Evolutionary conservation across 2,329 filamentous ascomycete species (phyloP).

Genomic region (Lecanosticta acicola): DNA sequence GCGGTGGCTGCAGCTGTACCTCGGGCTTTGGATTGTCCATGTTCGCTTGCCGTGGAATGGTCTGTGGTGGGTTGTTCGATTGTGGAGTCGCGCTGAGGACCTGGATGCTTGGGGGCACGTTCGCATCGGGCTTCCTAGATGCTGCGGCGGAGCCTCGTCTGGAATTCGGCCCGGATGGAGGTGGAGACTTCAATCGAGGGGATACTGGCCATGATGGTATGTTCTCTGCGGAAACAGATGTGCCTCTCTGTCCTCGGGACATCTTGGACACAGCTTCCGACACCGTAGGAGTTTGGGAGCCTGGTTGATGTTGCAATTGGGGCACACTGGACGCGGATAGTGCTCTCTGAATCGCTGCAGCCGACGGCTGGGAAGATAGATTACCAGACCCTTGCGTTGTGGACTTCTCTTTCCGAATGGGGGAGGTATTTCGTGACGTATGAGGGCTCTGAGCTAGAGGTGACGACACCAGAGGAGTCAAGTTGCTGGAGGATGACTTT

Average conservation of each 20-base stretch:
- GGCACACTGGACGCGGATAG: slow-evolving; percentile 65
- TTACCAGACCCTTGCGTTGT: slow-evolving; percentile 26
- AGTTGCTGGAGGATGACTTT: slow-evolving; percentile 27
- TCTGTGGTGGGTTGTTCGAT: slow-evolving; percentile 29
- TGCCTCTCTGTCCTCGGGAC: slow-evolving; percentile 56
- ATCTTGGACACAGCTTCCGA: slow-evolving; percentile 59
- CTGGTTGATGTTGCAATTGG: slow-evolving; percentile 47
- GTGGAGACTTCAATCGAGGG: slow-evolving; percentile 67
- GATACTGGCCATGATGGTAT: slow-evolving; percentile 70
- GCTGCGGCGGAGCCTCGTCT: slow-evolving; percentile 37
- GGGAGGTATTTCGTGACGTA: slow-evolving; percentile 45
- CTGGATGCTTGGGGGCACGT: slow-evolving; percentile 39
- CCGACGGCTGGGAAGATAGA: slow-evolving; percentile 50
- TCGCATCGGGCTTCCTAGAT: slow-evolving; percentile 36
- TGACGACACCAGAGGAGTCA: slow-evolving; percentile 23
- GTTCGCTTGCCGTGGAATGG: slow-evolving; percentile 13
- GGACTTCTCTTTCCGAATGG: slow-evolving; percentile 43
- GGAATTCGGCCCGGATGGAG: slow-evolving; percentile 49
- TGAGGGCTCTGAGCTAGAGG: slow-evolving; percentile 40
- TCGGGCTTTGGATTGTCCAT: slow-evolving; percentile 34
- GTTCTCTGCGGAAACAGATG: slow-evolving; percentile 40
- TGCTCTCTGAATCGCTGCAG: slow-evolving; percentile 59
- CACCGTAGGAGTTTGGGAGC: slow-evolving; percentile 36
- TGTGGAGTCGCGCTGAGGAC: slow-evolving; percentile 43
- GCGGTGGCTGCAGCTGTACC: slow-evolving; percentile 31